Base-by-base conservation (phyloP, 2,329 filamentous ascomycete genomes). In the Orbilia quercus region DNA sequence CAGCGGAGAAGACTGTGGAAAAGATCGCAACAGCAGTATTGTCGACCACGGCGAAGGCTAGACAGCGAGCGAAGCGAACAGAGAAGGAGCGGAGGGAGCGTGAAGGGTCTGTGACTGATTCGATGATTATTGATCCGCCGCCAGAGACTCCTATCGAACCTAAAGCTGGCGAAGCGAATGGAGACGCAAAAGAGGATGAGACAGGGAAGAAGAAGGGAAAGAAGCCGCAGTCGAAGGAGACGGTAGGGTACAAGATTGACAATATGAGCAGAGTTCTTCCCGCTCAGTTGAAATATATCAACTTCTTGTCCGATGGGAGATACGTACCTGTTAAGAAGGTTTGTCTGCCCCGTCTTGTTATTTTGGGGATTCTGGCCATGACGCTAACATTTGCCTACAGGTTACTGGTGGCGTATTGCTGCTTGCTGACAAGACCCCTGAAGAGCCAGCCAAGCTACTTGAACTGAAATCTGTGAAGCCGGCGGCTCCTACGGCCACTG, bases 211-310 rank as follows among this genome's bases (percentile, higher is more conserved):
- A 89, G 47, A 89, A 89, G 80, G 88, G 90, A 57, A 96, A 94
- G 86, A 96, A 96, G 86, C 96, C 95, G 85, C 84, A 84, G 0
- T 92, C 97, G 82, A 96, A 95, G 84, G 95, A 99, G 83, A 98
- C 96, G 86, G 87, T 96, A 70, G 95, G 95, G 77, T 97, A 95
- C 80, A 92, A 97, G 76, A 86, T 99, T 75, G 91, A 95, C 80
- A 99, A 99, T 84, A 96, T 99, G 92, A 96, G 91, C 62, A 88
- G 95, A 78, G 92, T 99, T 36, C 87, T 99, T 51, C 95, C 93
- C 0, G 87, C 88, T 50, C 95, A 99, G 83, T 87, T 98, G 79
- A 96, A 96, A 84, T 97, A 94, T 81, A 91, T 99, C 79, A 96
- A 88, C 81, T 96, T 99, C 85, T 55, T 74, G 20, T 88, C 91